Base-by-base conservation (phyloP, 306 rosid species). In the Vicia villosa region DNA sequence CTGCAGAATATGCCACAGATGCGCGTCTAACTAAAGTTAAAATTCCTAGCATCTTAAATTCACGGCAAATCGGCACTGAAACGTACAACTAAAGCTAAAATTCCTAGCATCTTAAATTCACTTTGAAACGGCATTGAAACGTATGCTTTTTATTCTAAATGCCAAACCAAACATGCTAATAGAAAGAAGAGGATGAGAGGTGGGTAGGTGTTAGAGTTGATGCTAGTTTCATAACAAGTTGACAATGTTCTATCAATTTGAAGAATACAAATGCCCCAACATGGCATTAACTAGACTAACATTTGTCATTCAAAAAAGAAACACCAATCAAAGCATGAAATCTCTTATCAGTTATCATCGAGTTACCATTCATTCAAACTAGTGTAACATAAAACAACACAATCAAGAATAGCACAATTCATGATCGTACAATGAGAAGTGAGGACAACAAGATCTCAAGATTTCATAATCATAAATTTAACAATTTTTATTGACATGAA, bases 401-500 rank as follows among this genome's bases (percentile, higher is more conserved):
- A 57, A 57, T 36, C 14, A 17, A 47, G 15, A 46, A 13, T 64
- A 6, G 30, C 45, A 65, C 5, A 36, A 17, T 38, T 36, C 62
- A 55, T 38, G 34, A 62, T 7, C 34, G 6, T 20, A 17, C 26
- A 43, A 30, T 13, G 7, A 26, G 16, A 56, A 56, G 38, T 5
- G 16, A 68, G 30, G 41, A 20, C 38, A 14, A 15, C 11, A 20
- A 66, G 19, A 50, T 17, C 57, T 63, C 73, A 45, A 34, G 20
- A 20, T 49, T 56, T 8, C 9, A 56, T 63, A 15, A 47, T 65
- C 6, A 34, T 54, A 66, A 51, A 60, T 60, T 57, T 49, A 57
- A 57, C 74, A 38, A 28, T 70, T 76, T 74, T 79, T 79, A 83
- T 76, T 76, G 71, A 79, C 74, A 83, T 43, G 40, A 52, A 75